Conservation (phyloP, 208 protist species). For the Acanthamoeba triangularis region DNA sequence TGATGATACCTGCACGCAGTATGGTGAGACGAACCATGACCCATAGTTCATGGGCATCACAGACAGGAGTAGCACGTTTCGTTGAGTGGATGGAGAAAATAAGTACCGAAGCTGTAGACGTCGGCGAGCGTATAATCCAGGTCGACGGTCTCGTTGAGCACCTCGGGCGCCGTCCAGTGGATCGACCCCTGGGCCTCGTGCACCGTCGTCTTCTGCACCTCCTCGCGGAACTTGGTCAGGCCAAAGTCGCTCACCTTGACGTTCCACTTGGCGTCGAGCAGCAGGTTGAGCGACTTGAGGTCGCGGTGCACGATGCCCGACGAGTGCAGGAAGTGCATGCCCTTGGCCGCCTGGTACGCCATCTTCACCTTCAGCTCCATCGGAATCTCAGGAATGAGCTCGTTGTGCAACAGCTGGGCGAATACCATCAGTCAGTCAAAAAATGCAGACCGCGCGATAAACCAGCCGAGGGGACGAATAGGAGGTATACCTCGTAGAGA, state of each 20-base stretch:
- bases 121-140: constrained; percentile 20
- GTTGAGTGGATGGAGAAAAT: background rate
- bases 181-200: background rate
- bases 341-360: constrained; percentile 43
- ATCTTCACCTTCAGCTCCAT: constrained; percentile 43
- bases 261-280: constrained; percentile 64
- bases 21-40: too few relatives aligned
- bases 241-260: constrained; percentile 60
- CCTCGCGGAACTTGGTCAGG: constrained; percentile 57
- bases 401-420: constrained; percentile 28
- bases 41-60: too few relatives aligned
- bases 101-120: constrained; percentile 67
- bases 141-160: background rate
- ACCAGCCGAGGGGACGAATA: background rate
- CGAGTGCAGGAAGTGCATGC: constrained; percentile 65
- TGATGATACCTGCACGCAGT: constrained; percentile 36
- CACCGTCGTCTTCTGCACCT: background rate
- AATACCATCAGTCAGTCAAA: background rate
- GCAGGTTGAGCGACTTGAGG: constrained; percentile 58
- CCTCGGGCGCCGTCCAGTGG: background rate
- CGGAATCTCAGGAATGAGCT: background rate
- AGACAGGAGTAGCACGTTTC: too few relatives aligned
- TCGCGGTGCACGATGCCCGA: constrained; percentile 63
- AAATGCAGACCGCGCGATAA: too few relatives aligned
- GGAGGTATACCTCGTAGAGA: constrained; percentile 19